These are phyloP conservation scores for Carex pumila DNA, from an alignment of 176 grass and related monocot genomes.

Conservation along the genomic window DNA sequence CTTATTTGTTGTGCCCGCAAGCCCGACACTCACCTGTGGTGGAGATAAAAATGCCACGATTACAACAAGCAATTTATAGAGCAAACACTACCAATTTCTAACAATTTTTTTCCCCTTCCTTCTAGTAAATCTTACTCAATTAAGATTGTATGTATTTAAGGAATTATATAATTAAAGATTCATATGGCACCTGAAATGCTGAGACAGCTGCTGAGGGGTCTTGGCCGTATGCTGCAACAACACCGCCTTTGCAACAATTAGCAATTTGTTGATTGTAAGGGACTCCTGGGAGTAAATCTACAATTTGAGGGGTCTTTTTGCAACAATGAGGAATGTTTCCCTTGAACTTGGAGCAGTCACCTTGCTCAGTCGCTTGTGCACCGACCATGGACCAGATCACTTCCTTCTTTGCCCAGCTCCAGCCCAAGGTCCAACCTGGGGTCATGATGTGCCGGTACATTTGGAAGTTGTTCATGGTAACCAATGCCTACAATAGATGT, in stretches of 20 bases:
- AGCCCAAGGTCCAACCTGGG: constrained; percentile 64
- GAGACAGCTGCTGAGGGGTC: constrained; percentile 44
- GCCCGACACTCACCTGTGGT: constrained; percentile 54
- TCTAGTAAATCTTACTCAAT: background rate
- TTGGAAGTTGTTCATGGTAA: constrained; percentile 91
- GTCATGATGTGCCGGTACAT: constrained; percentile 76
- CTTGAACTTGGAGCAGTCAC: constrained; percentile 99
- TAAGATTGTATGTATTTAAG: background rate
- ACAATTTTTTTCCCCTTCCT: background rate
- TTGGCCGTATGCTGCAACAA: constrained; percentile 65
- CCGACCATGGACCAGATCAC: constrained; percentile 99
- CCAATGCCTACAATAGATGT: constrained; percentile 43
- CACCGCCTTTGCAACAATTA: constrained; percentile 97
- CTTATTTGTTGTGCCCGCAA: constrained; percentile 82
- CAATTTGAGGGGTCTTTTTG: constrained; percentile 58
- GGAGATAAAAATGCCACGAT: background rate
- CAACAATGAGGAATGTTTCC: constrained; percentile 64
- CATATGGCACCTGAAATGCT: constrained; percentile 43
- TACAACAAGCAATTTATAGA: background rate
- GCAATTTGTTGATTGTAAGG: constrained; percentile 99
- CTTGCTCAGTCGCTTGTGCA: constrained; percentile 74
- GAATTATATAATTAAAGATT: background rate
- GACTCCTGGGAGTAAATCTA: constrained; percentile 85
- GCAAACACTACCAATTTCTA: background rate
- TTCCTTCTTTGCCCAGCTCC: constrained; percentile 96